These are phyloP conservation scores for Fusarium albidum DNA, from an alignment of 2,329 filamentous ascomycete genomes.

Conservation along the genomic window DNA sequence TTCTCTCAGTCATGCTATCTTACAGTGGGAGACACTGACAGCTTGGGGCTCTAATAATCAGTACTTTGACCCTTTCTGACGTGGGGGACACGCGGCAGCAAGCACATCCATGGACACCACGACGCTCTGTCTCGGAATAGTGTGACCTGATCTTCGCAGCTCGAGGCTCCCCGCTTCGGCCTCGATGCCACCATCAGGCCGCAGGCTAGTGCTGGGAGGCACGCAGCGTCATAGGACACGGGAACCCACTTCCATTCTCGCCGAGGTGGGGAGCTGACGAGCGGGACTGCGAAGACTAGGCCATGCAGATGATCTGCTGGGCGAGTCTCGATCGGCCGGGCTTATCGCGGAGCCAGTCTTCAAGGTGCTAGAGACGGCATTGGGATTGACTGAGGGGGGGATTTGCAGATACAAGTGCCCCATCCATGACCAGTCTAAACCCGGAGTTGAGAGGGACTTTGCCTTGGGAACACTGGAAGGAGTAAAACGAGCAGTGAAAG, in stretches of 20 bases:
- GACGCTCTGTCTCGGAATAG: slow-evolving; percentile 27
- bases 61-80: slow-evolving; percentile 15
- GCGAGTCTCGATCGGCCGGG: slow-evolving; percentile 39
- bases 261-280: not conserved
- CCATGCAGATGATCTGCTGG: slow-evolving; percentile 44
- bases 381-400: slow-evolving; percentile 41
- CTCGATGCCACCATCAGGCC: slow-evolving; percentile 51
- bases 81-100: not conserved
- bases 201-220: slow-evolving; percentile 51
- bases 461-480: slow-evolving; percentile 45
- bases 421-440: not conserved
- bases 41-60: slow-evolving; percentile 58
- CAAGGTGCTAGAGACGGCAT: slow-evolving; percentile 37
- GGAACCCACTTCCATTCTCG: not conserved
- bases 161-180: slow-evolving; percentile 46
- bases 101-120: not conserved
- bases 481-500: slow-evolving; percentile 33
- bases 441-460: slow-evolving; percentile 44
- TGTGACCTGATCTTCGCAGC: slow-evolving; percentile 52
- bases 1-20: not conserved
- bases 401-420: slow-evolving; percentile 27
- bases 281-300: slow-evolving; percentile 28
- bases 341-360: slow-evolving; percentile 40
- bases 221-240: slow-evolving; percentile 43
- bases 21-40: slow-evolving; percentile 34